A percentile compares a stretch with the other conserved stretches of the same genome.
Evolutionary conservation across 2,329 filamentous ascomycete genomes (phyloP).

Genomic region (Nemania sp.): DNA sequence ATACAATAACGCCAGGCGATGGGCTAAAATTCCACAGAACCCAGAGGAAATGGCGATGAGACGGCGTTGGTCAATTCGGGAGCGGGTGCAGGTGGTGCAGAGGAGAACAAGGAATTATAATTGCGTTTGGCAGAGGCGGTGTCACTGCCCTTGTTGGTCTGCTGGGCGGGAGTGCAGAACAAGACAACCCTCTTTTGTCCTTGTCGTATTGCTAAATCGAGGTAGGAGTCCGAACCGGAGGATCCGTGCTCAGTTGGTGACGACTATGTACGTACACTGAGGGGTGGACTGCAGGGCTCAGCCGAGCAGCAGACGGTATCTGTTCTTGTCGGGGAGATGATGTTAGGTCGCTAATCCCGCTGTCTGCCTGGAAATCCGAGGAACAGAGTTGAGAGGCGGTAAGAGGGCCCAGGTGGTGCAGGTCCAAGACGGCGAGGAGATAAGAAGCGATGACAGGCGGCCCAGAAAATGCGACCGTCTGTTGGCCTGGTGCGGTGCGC

Average conservation of each 20-base stretch:
- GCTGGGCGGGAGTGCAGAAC: constrained; percentile 1
- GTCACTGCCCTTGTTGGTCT: constrained; percentile 3
- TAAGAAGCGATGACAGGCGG: constrained; percentile 22
- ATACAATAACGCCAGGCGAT: neutral
- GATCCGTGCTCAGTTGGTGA: constrained; percentile 11
- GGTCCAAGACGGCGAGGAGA: constrained; percentile 11
- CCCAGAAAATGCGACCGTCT: constrained; percentile 25
- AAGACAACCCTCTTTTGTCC: constrained; percentile 14
- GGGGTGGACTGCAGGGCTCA: constrained; percentile 8
- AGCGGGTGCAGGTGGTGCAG: constrained; percentile 4
- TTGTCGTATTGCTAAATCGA: constrained; percentile 20
- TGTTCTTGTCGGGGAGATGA: neutral
- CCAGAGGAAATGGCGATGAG: neutral
- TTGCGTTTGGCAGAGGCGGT: constrained; percentile 3
- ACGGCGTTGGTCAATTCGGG: constrained; percentile 4
- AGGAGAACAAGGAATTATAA: constrained; percentile 5
- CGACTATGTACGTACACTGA: constrained; percentile 11
- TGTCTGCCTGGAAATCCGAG: neutral
- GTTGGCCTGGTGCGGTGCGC: constrained; percentile 24
- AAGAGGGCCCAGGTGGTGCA: constrained; percentile 21
- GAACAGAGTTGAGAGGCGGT: constrained; percentile 21
- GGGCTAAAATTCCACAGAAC: constrained; percentile 21
- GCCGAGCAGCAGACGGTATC: neutral
- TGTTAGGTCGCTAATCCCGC: constrained; percentile 3
- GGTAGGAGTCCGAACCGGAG: constrained; percentile 25